These are phyloP conservation scores for Eucalyptus erythrocorys DNA, from an alignment of 345 rosid genomes.

Conservation along the genomic window DNA sequence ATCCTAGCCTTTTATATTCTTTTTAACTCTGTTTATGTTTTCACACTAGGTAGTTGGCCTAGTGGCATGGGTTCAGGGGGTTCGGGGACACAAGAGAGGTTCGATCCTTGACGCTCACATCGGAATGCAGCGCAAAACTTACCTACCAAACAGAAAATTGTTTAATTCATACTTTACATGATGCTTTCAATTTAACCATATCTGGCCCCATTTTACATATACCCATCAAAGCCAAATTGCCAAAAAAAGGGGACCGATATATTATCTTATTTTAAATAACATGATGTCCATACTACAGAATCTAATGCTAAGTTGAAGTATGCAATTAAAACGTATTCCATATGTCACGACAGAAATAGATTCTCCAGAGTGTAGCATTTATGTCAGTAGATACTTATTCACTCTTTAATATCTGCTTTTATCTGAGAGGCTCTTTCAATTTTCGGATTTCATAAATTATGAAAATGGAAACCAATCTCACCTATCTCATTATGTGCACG, in stretches of 20 bases:
- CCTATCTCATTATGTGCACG: not conserved
- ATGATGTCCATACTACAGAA: not conserved
- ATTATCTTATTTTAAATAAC: not conserved
- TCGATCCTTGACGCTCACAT: not conserved
- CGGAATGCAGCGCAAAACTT: not conserved
- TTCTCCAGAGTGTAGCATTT: not conserved
- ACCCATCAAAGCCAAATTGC: not conserved
- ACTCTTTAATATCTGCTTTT: not conserved
- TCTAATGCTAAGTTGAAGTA: not conserved
- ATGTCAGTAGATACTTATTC: not conserved
- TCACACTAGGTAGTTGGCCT: not conserved
- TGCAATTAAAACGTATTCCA: not conserved
- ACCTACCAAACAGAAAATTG: not conserved
- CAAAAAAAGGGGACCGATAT: not conserved
- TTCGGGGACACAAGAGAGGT: not conserved
- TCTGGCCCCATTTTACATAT: not conserved
- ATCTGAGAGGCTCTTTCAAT: not conserved
- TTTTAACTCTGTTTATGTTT: not conserved
- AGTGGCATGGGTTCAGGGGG: not conserved
- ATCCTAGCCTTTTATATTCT: not conserved
- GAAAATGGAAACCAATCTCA: not conserved
- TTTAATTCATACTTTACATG: not conserved
- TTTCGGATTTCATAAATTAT: not conserved
- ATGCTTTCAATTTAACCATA: not conserved
- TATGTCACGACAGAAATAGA: not conserved